Evolutionary conservation across 208 protist genomes (phyloP).

Genomic region (Trichomonas vaginalis): DNA sequence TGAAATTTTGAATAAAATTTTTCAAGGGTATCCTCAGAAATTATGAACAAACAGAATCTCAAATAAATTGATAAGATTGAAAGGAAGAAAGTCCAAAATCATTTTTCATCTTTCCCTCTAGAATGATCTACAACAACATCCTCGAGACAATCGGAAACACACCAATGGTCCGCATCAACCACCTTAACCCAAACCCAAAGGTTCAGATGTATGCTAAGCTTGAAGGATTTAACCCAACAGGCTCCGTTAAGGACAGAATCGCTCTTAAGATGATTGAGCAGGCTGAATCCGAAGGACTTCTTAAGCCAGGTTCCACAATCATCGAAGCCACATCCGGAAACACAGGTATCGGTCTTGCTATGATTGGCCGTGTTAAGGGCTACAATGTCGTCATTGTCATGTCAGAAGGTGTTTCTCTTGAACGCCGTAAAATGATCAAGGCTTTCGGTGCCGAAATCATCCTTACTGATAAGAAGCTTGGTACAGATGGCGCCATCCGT

Average conservation of each 20-base stretch:
- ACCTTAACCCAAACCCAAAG: background rate
- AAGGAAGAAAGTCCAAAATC: background rate
- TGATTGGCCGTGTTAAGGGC: conserved; percentile 71
- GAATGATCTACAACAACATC: background rate
- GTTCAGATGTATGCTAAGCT: conserved; percentile 38
- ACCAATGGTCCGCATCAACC: background rate
- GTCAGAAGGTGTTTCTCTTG: conserved; percentile 86
- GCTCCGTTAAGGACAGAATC: conserved; percentile 89
- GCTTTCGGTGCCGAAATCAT: conserved; percentile 78
- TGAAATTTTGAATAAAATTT: background rate
- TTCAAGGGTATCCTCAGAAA: background rate
- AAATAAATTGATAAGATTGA: no score
- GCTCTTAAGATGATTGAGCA: conserved; percentile 75
- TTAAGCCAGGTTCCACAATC: conserved; percentile 70
- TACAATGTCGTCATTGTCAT: conserved; percentile 84
- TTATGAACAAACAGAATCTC: background rate
- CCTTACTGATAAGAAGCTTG: conserved; percentile 72
- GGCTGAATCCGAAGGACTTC: conserved; percentile 62
- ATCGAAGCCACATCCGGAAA: conserved; percentile 84
- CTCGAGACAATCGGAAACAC: background rate
- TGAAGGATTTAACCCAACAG: conserved; percentile 57
- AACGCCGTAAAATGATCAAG: conserved; percentile 65
- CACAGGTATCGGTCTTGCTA: conserved; percentile 57
- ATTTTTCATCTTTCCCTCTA: background rate
- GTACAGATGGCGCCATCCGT: conserved; percentile 67